Base-by-base conservation (phyloP, 1,139 yeast genomes). In the Hemisphaericaspora lyxosophila region DNA sequence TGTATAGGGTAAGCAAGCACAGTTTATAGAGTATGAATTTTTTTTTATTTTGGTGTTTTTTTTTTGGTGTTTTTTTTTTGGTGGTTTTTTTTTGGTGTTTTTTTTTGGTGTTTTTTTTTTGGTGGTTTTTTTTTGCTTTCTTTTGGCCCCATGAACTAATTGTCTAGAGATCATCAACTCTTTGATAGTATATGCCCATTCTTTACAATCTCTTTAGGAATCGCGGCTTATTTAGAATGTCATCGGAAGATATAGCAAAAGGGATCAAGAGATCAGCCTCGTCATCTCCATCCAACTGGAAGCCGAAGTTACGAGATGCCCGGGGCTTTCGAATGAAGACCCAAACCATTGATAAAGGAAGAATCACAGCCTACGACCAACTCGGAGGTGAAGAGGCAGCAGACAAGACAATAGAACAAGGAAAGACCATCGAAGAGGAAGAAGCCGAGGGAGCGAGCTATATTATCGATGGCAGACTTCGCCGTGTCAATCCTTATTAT, bases 401-500 rank as follows among this genome's bases (percentile, higher is more conserved):
- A 4, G 65, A 56, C 24, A 45, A 51, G 8, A 54, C 62, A 2
- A 42, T 65, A 18, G 47, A 57, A 2, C 51, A 55, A 27, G 54
- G 57, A 27, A 74, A 71, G 44, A 75, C 81, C n/a, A 75, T 77
- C 29, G 60, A 61, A 26, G 79, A 75, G 43, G 80, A 75, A 48
- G 82, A 75, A 44, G 60, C 74, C 1, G 78, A 75, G 44, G 81
- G 78, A 7, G 78, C 80, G 1, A 49, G 67, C 20, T 78, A 77
- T 50, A 49, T 59, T 2, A 62, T 82, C 3, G 82, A 78, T 12
- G 87, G 85, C 0, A 64, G 76, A 1, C 65, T 87, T 38, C 67
- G 97, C 31, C 68, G 85, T 44, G 87, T 92, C 1, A 73, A 80
- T 1, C 97, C 98, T 0, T 94, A 92, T 56, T 85, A 75, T 55